These are phyloP conservation scores for Crassisporium funariophilum DNA, from an alignment of 768 basidiomycete genomes.

Conservation along the genomic window DNA sequence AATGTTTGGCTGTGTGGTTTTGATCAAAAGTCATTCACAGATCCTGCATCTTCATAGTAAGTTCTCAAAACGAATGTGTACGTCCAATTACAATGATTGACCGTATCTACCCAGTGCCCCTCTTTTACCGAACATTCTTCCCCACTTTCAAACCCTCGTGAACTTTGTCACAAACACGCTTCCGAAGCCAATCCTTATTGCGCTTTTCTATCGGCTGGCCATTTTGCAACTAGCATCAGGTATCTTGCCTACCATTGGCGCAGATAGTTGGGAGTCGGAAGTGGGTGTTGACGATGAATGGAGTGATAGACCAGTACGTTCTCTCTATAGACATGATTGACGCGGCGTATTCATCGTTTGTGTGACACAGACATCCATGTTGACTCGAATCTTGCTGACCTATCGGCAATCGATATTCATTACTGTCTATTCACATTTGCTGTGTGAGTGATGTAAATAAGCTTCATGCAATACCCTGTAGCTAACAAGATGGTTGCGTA, in stretches of 20 bases:
- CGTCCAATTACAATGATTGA: not conserved
- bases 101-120: conserved; percentile 55
- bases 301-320: conserved; percentile 75
- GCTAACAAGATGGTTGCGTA: conserved; percentile 30
- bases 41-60: conserved; percentile 78
- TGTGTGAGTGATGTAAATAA: conserved; percentile 46
- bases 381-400: conserved; percentile 74
- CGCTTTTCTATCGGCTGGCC: conserved; percentile 76
- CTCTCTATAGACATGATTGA: not conserved
- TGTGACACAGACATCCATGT: conserved; percentile 64
- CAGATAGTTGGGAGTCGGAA: conserved; percentile 76
- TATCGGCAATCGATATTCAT: conserved; percentile 86
- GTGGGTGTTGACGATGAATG: conserved; percentile 63
- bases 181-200: conserved; percentile 81
- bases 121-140: conserved; percentile 75
- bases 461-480: too few relatives aligned
- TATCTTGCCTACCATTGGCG: conserved; percentile 83
- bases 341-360: not conserved
- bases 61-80: conserved; percentile 27
- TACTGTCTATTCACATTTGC: conserved; percentile 84
- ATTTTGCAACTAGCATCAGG: conserved; percentile 82
- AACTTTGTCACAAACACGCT: conserved; percentile 86
- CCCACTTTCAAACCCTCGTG: conserved; percentile 75
- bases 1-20: conserved; percentile 90
- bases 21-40: conserved; percentile 70